Evolutionary conservation across 352 stramenopile species (phyloP).

Genomic region (Phytopythium helicoides): DNA sequence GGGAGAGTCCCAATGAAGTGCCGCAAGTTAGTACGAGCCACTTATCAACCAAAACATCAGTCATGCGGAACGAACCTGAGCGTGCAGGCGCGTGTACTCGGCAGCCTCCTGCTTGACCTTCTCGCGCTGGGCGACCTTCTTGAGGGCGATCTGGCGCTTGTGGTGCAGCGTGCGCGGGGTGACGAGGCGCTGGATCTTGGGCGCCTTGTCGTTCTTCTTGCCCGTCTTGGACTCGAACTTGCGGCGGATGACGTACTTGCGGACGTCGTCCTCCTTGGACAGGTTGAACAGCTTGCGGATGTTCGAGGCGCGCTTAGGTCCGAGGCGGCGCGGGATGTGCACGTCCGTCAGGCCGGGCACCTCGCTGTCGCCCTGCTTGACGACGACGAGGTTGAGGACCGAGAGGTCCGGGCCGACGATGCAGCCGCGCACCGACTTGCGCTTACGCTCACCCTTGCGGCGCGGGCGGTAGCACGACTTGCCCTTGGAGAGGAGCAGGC

Average conservation of each 20-base stretch:
- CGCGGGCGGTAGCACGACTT: constrained; percentile 96
- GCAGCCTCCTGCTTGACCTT: constrained; percentile 93
- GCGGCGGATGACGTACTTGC: constrained; percentile 99
- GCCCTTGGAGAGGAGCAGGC: constrained; percentile 97
- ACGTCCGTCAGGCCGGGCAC: constrained; percentile 98
- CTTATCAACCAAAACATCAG: constrained; percentile 1
- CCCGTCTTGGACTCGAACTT: constrained; percentile 99
- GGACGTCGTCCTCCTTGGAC: constrained; percentile 99
- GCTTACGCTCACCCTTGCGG: constrained; percentile 96
- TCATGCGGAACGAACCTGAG: constrained; percentile 65
- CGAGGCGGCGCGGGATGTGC: constrained; percentile 95
- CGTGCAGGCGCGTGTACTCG: constrained; percentile 98
- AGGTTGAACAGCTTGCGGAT: constrained; percentile 99
- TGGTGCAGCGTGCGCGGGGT: constrained; percentile 97
- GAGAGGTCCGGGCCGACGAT: constrained; percentile 99
- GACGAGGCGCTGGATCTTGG: constrained; percentile 99
- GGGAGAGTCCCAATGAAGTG: constrained; percentile 35
- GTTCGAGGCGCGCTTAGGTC: constrained; percentile 99
- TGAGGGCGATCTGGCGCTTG: constrained; percentile 89
- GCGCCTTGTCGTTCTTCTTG: constrained; percentile 97
- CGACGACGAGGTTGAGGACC: constrained; percentile 99
- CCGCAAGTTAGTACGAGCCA: constrained; percentile 34
- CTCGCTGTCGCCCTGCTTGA: constrained; percentile 96
- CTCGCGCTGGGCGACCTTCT: constrained; percentile 86
- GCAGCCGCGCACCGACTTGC: constrained; percentile 99